phyloP scores from a whole-genome alignment of 106 monocot genomes.

The Gastrodia elata region DNA sequence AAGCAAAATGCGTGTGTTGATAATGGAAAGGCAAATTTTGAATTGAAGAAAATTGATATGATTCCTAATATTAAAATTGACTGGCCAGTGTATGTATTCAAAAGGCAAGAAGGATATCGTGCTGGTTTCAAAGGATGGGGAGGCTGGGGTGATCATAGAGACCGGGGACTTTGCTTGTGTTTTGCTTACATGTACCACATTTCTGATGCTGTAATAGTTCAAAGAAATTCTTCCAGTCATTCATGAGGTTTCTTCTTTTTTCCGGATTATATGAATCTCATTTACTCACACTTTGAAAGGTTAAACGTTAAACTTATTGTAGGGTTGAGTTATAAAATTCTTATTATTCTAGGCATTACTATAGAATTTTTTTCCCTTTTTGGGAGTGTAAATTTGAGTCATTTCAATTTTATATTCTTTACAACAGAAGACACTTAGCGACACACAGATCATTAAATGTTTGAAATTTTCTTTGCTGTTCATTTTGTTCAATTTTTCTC shows the following conservation, averaged over 20 bases:
- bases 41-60: conserved; percentile 46
- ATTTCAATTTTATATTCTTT: neutral
- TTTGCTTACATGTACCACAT: conserved; percentile 83
- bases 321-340: neutral
- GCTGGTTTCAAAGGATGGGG: conserved; percentile 96
- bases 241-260: neutral
- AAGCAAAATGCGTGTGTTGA: conserved; percentile 49
- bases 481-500: neutral
- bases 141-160: conserved; percentile 88
- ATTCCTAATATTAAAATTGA: conserved; percentile 53
- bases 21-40: conserved; percentile 33
- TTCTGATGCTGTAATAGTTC: conserved; percentile 14
- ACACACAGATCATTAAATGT: neutral
- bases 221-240: neutral
- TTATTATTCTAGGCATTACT: neutral
- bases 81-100: conserved; percentile 52
- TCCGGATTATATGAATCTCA: neutral
- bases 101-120: conserved; percentile 50
- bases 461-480: neutral
- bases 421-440: neutral
- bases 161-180: conserved; percentile 76
- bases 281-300: neutral
- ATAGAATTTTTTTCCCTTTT: neutral
- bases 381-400: neutral
- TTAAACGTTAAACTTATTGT: too few species aligned